These are phyloP conservation scores for Lathyrus tuberosus DNA, from an alignment of 306 rosid species.

Conservation along the genomic window DNA sequence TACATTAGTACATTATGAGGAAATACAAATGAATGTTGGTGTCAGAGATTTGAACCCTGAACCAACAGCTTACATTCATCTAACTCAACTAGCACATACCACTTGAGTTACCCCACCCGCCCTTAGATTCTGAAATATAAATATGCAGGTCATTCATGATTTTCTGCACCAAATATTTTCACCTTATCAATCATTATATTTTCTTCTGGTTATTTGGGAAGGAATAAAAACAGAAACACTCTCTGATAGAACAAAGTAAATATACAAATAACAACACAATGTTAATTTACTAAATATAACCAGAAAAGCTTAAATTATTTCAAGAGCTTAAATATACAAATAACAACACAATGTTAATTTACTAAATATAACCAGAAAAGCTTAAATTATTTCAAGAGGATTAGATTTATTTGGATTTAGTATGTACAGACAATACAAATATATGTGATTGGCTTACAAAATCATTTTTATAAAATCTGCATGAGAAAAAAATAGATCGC, in stretches of 20 bases:
- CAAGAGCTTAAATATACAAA: not conserved
- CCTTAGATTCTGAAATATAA: conserved; percentile 14
- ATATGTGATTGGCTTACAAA: not conserved
- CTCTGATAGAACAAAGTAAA: not conserved
- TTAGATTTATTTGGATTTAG: not conserved
- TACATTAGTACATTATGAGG: too few species aligned
- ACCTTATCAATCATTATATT: conserved; percentile 21
- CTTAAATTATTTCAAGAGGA: not conserved
- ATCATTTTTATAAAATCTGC: not conserved
- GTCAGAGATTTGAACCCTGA: too few species aligned
- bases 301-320: not conserved
- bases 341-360: not conserved
- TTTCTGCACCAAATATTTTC: conserved; percentile 2
- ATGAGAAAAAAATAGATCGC: not conserved
- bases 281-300: conserved; percentile 24
- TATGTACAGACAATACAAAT: conserved; percentile 10
- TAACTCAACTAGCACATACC: too few species aligned
- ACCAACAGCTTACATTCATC: too few species aligned
- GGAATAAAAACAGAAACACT: not conserved
- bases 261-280: not conserved
- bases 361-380: conserved; percentile 11
- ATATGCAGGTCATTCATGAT: not conserved
- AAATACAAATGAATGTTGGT: too few species aligned
- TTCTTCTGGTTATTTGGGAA: conserved; percentile 13
- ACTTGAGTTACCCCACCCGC: too few species aligned